phyloP scores from a whole-genome alignment of 2,329 filamentous ascomycete genomes.

The Ophiostoma perfectum region DNA sequence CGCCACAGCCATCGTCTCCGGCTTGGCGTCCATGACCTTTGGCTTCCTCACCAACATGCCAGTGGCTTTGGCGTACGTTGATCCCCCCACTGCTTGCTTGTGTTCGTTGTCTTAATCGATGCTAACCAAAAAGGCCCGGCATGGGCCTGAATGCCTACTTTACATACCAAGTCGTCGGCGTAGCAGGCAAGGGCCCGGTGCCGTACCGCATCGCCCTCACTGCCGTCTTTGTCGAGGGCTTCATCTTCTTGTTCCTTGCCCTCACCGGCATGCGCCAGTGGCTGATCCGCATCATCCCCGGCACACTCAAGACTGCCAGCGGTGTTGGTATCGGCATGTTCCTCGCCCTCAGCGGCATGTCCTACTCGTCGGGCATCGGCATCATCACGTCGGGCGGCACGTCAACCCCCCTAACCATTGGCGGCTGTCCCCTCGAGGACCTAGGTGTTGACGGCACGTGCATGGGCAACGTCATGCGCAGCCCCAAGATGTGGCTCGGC shows the following conservation, averaged over 20 bases:
- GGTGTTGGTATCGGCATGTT: slow-evolving; percentile 62
- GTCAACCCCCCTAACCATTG: slow-evolving; percentile 68
- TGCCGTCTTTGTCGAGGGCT: slow-evolving; percentile 59
- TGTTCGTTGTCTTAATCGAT: slow-evolving; percentile 16
- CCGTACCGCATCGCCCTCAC: slow-evolving; percentile 57
- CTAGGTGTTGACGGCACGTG: slow-evolving; percentile 36
- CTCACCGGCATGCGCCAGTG: slow-evolving; percentile 67
- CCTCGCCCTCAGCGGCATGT: slow-evolving; percentile 59
- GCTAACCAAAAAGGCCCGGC: slow-evolving; percentile 45
- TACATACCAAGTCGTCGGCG: slow-evolving; percentile 60
- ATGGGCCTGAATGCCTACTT: slow-evolving; percentile 67
- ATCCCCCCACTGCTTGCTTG: not conserved
- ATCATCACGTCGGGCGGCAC: slow-evolving; percentile 62
- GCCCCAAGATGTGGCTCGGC: slow-evolving; percentile 67
- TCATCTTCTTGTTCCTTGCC: slow-evolving; percentile 59
- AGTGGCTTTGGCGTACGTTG: slow-evolving; percentile 62
- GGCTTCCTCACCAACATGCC: slow-evolving; percentile 78
- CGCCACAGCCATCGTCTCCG: slow-evolving; percentile 73
- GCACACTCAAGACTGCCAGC: slow-evolving; percentile 60
- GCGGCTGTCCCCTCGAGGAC: slow-evolving; percentile 60
- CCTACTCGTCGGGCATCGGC: slow-evolving; percentile 77
- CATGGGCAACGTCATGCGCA: slow-evolving; percentile 14
- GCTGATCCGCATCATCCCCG: slow-evolving; percentile 61
- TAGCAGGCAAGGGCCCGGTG: slow-evolving; percentile 51
- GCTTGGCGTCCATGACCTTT: slow-evolving; percentile 69